Base-by-base conservation (phyloP, 495 filamentous ascomycete species). In the Aspergillus coremiiformis region DNA sequence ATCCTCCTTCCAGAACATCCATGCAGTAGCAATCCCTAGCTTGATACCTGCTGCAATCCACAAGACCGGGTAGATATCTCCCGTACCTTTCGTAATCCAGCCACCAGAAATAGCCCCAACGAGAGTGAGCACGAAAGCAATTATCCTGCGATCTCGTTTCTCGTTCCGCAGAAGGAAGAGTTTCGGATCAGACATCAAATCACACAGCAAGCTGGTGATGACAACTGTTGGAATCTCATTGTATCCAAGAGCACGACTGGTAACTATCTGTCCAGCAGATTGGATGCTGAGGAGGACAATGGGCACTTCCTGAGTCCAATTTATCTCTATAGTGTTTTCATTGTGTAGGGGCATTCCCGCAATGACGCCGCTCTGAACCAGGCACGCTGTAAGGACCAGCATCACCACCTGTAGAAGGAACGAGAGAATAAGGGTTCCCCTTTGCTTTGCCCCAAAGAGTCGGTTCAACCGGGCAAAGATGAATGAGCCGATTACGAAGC, bases 211-310 rank as follows among this genome's bases (percentile, higher is more conserved):
- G 50, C 75, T 83, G 11, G 85, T 88, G 54, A 87, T 70, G 4
- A 89, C 85, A 19, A 83, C 84, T 1, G 83, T 85, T 12, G 85
- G 85, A 27, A 89, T 76, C 63, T 88, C 85, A 55, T 78, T 78
- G 54, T 83, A 78, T 3, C 82, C 83, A 45, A 88, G 57, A 8
- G 79, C 62, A 5, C 85, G 71, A 49, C 74, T 79, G 20, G 79
- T 78, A 1, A 83, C 77, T 47, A 87, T 86, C 66, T 86, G 84
- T 0, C 83, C 84, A 4, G 82, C 83, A 22, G 78, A 80, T 59
- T 88, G 84, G 51, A 88, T 78, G 7, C 81, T 82, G 37, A 89
- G 69, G 32, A 87, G 68, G 5, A 76, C 82, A 19, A 88, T 72
- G 4, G 81, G 74, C 0, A 76, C 58, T 49, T 63, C 56, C 22